A percentile compares a stretch with the other conserved stretches of the same genome.
Conservation (phyloP, 805 yeast genomes). For the Helenozyma rhizophorensis region DNA sequence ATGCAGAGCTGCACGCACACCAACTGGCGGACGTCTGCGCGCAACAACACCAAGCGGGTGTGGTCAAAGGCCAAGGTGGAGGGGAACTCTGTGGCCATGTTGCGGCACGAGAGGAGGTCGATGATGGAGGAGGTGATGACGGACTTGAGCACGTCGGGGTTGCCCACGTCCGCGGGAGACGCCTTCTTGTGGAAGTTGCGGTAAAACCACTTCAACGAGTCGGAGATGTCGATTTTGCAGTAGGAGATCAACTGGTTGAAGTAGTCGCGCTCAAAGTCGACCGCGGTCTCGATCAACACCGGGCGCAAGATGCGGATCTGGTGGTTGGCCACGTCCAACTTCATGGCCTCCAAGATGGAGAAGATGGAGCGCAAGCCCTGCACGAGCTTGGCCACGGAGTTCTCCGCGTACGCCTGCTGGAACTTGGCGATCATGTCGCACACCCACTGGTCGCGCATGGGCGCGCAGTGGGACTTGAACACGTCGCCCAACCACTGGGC, state of each 20-base stretch:
- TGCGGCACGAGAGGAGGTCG: conserved; percentile 67
- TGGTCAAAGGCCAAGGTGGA: conserved; percentile 81
- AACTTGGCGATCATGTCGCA: conserved; percentile 70
- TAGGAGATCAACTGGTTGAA: conserved; percentile 51
- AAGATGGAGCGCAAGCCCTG: conserved; percentile 76
- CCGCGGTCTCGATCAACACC: conserved; percentile 77
- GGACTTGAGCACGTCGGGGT: conserved; percentile 27
- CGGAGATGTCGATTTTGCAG: conserved; percentile 55
- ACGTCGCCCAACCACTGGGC: conserved; percentile 71
- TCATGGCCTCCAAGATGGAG: conserved; percentile 88
- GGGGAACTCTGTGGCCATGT: conserved; percentile 80
- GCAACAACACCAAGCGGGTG: conserved; percentile 65
- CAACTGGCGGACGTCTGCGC: conserved; percentile 83
- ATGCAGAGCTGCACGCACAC: conserved; percentile 75
- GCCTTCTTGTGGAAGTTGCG: conserved; percentile 25
- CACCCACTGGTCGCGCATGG: conserved; percentile 91
- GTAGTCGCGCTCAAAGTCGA: conserved; percentile 84
- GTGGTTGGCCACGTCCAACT: conserved; percentile 91
- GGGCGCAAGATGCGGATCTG: conserved; percentile 86
- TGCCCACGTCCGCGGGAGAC: conserved; percentile 7
- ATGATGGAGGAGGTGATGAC: conserved; percentile 51
- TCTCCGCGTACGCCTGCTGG: conserved; percentile 43
- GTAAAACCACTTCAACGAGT: conserved; percentile 65
- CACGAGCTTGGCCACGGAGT: conserved; percentile 50
- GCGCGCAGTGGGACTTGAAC: conserved; percentile 89